Evolutionary conservation across 208 protist species (phyloP).

Genomic region (Trypanosoma lewisi): DNA sequence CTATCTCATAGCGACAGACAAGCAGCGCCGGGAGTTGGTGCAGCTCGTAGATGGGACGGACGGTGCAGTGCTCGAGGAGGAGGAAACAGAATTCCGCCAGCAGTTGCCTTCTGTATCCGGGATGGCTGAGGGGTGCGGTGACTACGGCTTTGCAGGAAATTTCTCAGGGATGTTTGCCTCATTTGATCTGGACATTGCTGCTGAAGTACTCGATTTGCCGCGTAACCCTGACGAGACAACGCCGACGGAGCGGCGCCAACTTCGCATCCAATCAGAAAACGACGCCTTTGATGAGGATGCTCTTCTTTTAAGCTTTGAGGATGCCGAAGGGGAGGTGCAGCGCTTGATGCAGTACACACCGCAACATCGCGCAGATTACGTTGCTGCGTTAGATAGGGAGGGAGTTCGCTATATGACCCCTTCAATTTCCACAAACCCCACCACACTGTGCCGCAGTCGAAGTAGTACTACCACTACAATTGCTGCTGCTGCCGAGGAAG

Average conservation of each 20-base stretch:
- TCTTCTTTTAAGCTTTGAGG: constrained; percentile 62
- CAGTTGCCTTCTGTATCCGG: constrained; percentile 19
- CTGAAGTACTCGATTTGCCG: constrained; percentile 58
- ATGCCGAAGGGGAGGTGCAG: constrained; percentile 69
- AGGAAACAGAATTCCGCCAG: constrained; percentile 78
- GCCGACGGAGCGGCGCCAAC: constrained; percentile 39
- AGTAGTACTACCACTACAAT: neutral
- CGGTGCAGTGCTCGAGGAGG: constrained; percentile 31
- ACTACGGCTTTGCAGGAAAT: constrained; percentile 82
- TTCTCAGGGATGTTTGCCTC: constrained; percentile 73
- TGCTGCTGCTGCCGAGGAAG: constrained; percentile 7
- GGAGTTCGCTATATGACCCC: constrained; percentile 18
- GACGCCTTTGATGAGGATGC: constrained; percentile 73
- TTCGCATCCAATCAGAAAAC: constrained; percentile 47
- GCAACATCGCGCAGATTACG: constrained; percentile 51
- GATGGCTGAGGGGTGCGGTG: constrained; percentile 18
- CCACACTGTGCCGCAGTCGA: neutral
- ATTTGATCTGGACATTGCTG: constrained; percentile 51
- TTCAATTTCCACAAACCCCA: too few relatives aligned
- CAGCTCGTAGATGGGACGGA: constrained; percentile 27
- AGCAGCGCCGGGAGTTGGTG: constrained; percentile 57
- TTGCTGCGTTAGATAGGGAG: constrained; percentile 36
- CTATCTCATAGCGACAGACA: constrained; percentile 83
- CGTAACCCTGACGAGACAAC: constrained; percentile 48
- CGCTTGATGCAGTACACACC: constrained; percentile 65